A percentile compares a stretch with the other conserved stretches of the same genome.
Evolutionary conservation across 352 stramenopile genomes (phyloP).

Genomic region (Phytophthora kernoviae): DNA sequence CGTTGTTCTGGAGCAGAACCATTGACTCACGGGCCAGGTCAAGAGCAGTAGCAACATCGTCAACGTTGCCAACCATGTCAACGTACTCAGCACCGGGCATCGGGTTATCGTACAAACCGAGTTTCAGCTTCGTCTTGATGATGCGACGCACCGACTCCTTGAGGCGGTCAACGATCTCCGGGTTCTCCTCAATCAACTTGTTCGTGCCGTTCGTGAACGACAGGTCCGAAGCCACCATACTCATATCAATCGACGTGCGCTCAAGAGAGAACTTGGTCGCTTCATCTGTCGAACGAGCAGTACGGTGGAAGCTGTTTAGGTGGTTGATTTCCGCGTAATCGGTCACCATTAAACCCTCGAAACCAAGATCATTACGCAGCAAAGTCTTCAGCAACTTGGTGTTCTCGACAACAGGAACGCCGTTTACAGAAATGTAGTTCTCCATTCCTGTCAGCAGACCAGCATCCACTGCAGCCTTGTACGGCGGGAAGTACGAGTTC

Average conservation of each 20-base stretch:
- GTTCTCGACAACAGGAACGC: constrained; percentile 84
- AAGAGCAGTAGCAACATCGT: constrained; percentile 50
- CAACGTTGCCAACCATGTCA: constrained; percentile 41
- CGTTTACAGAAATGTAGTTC: constrained; percentile 91
- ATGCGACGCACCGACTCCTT: constrained; percentile 58
- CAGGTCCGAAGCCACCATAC: constrained; percentile 65
- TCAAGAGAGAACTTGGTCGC: constrained; percentile 63
- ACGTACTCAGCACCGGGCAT: constrained; percentile 52
- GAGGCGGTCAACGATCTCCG: constrained; percentile 39
- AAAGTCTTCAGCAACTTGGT: constrained; percentile 65
- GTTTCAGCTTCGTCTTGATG: constrained; percentile 61
- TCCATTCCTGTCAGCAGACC: constrained; percentile 89
- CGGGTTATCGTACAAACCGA: constrained; percentile 65
- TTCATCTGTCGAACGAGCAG: constrained; percentile 37
- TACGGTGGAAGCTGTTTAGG: constrained; percentile 51
- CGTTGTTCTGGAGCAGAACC: constrained; percentile 26
- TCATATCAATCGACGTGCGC: constrained; percentile 88
- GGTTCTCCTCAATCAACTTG: constrained; percentile 34
- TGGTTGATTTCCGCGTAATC: constrained; percentile 92
- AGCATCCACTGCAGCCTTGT: constrained; percentile 69
- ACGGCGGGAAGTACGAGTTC: constrained; percentile 83
- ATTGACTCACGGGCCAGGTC: constrained; percentile 66
- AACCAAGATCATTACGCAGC: constrained; percentile 75
- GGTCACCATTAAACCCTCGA: constrained; percentile 87
- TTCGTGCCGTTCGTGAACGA: constrained; percentile 49